Evolutionary conservation across 1,284 basidiomycete genomes (phyloP).

Genomic region (Pisolithus thermaeus): DNA sequence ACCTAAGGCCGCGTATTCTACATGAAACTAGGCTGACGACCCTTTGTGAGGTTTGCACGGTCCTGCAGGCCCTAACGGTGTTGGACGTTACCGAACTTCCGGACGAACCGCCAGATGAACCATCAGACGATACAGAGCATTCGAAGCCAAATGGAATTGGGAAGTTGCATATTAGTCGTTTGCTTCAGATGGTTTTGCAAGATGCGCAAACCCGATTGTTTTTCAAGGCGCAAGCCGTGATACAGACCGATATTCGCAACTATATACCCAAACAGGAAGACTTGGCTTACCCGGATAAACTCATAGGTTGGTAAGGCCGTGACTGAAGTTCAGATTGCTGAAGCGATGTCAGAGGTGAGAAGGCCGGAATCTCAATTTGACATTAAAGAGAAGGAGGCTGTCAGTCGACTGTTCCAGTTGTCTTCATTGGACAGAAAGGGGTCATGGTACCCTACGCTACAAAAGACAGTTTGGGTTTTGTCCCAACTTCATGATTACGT

Average conservation of each 20-base stretch:
- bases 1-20: constrained; percentile 86
- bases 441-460: constrained; percentile 85
- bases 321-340: not conserved
- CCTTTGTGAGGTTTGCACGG: constrained; percentile 90
- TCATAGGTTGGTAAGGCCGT: constrained; percentile 44
- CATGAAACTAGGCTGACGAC: constrained; percentile 84
- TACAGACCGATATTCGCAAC: constrained; percentile 82
- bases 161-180: constrained; percentile 60
- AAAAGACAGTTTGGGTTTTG: constrained; percentile 83
- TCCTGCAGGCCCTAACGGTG: constrained; percentile 90
- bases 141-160: constrained; percentile 37
- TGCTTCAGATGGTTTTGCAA: constrained; percentile 85
- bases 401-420: constrained; percentile 62
- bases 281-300: constrained; percentile 78
- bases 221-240: constrained; percentile 88
- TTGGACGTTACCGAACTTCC: constrained; percentile 56
- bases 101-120: constrained; percentile 30
- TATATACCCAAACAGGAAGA: constrained; percentile 75
- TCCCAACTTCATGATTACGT: constrained; percentile 86
- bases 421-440: constrained; percentile 70
- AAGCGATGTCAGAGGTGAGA: constrained; percentile 33
- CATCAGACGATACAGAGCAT: constrained; percentile 38
- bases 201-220: constrained; percentile 92
- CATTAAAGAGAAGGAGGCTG: constrained; percentile 58
- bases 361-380: constrained; percentile 39